phyloP scores from a whole-genome alignment of 345 rosid genomes.

The Moringa oleifera region DNA sequence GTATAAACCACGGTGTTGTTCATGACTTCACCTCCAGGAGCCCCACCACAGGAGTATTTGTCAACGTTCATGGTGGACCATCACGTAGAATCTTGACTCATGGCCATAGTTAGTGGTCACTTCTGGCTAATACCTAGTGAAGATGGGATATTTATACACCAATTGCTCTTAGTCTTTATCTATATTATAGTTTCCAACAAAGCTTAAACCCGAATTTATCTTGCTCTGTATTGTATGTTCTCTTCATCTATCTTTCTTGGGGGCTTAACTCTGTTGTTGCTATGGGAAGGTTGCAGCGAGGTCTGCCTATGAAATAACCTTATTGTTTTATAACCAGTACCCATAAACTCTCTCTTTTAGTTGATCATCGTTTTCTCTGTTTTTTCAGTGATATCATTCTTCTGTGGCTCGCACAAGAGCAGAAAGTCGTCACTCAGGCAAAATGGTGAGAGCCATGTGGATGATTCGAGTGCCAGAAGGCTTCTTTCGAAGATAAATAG shows the following conservation, averaged over 20 bases:
- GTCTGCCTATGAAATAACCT: conserved; percentile 2
- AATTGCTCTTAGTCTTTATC: not conserved
- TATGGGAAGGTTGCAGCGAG: conserved; percentile 21
- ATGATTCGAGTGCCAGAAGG: conserved; percentile 18
- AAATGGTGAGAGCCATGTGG: not conserved
- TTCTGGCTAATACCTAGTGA: no score
- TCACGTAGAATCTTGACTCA: not conserved
- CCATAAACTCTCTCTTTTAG: not conserved
- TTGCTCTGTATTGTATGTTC: no score
- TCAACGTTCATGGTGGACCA: no score
- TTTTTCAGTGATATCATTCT: conserved; percentile 15
- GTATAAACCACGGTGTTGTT: no score
- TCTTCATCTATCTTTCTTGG: not conserved
- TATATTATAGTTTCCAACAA: not conserved
- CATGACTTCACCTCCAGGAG: no score
- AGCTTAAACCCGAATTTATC: no score
- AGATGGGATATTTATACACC: no score
- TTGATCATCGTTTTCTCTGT: conserved; percentile 9
- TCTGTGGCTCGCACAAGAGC: conserved; percentile 17
- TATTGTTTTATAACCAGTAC: not conserved
- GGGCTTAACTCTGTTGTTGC: not conserved
- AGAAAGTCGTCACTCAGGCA: conserved; percentile 3
- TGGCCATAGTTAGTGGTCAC: conserved; percentile 6
- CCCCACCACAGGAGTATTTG: no score
- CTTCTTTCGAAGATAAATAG: conserved; percentile 36